Evolutionary conservation across 352 stramenopile genomes (phyloP), one percentile per base, ranked within the genome.

Genomic region (Pythium coloratum): DNA sequence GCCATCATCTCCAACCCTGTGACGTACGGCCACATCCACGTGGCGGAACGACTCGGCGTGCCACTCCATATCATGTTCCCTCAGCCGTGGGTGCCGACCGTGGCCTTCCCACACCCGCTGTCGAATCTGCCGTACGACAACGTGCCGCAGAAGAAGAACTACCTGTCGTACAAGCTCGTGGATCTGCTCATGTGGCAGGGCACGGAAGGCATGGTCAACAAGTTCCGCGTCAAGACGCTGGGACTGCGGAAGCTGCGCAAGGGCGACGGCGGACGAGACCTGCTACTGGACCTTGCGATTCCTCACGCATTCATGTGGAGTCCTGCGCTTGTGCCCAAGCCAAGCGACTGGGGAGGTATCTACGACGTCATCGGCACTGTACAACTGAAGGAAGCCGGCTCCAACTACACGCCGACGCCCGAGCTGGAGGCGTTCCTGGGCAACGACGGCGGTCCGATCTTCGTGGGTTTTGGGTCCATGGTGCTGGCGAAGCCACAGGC

Each of bases 1-100:
- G 92, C 91, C 3, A 97, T 98, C 34, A 98, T 98, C 71, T 90
- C 91, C n/a, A 98, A 98, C 58, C 94, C 95, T 2, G 90, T 97
- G 2, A 90, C 83, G 26, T 97, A 97, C 51, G 93, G 90, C 9
- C 93, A 98, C 70, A 90, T 97, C 47, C 92, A 98, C 73, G 92
- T 97, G 6, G 94, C 92, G 0, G 95, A 98, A 70, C 81, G 87
- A 6, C 82, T 98, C 2, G 91, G 86, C 3, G 89, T 98, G 13
- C 93, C 94, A 20, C 72, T 98, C 36, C 95, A 98, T 74, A 97
- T 98, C 51, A 97, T 98, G 90, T 98, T 97, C 63, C 89, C 90
- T 1, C 88, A 98, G 69, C 93, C 92, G 14, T 98, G 91, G 88
- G 80, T 83, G 0, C 90, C 90, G 20, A 98, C 93, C 2, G 78